Percentiles rank a stretch among this genome's conserved stretches.
Conservation (phyloP, 2,329 filamentous ascomycete genomes). For the Macrophomina tecta region DNA sequence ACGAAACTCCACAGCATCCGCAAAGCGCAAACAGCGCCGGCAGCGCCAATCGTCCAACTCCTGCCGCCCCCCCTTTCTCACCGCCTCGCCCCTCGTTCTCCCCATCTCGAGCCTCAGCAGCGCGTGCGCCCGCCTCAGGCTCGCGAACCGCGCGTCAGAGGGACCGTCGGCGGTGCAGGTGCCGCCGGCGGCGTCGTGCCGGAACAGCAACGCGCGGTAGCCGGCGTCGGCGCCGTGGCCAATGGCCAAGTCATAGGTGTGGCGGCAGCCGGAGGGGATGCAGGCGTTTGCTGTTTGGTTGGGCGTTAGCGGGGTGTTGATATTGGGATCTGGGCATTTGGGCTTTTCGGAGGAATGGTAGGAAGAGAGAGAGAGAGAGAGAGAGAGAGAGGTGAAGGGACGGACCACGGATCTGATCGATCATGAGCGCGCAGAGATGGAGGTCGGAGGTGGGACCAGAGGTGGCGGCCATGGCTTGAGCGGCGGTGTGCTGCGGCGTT, state of each 20-base stretch:
- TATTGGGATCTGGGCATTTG: too few relatives aligned
- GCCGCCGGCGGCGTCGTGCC: neutral
- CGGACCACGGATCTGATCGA: constrained; percentile 4
- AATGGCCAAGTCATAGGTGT: constrained; percentile 4
- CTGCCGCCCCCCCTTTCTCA: neutral
- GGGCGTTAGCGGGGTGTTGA: neutral
- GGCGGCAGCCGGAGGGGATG: constrained; percentile 9
- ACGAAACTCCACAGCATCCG: too few relatives aligned
- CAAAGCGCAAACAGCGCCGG: too few relatives aligned
- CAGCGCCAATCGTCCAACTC: too few relatives aligned
- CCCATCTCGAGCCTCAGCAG: constrained; percentile 1
- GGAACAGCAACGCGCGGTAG: constrained; percentile 8
- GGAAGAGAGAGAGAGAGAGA: too few relatives aligned
- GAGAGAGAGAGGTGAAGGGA: neutral
- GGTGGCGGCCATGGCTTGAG: neutral
- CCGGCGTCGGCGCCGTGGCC: constrained; percentile 11
- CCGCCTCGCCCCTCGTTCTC: neutral
- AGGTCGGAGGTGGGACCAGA: neutral
- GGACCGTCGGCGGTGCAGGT: neutral
- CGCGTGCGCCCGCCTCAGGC: constrained; percentile 7
- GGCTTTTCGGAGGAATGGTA: too few relatives aligned
- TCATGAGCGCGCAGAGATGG: neutral
- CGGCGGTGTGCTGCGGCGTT: neutral
- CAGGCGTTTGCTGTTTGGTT: constrained; percentile 3
- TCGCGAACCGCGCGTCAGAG: neutral